A percentile compares a stretch with the other conserved stretches of the same genome.
phyloP scores from a whole-genome alignment of 129 eudicot species.

The Flaveria sonorensis region DNA sequence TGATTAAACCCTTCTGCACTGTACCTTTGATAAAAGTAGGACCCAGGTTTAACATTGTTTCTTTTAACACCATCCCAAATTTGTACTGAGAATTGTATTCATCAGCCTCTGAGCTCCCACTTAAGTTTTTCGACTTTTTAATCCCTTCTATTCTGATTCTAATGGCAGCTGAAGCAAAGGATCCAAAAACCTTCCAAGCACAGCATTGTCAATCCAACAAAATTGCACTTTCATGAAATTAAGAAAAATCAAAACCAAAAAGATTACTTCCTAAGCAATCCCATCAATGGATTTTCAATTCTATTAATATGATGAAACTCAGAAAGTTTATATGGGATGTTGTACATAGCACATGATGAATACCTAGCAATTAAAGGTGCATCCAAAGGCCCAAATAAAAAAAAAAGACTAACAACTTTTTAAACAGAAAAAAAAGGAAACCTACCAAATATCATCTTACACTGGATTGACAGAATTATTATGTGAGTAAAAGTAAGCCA shows the following conservation, averaged over 20 bases:
- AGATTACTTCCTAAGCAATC: constrained; percentile 8
- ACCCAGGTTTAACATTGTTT: constrained; percentile 87
- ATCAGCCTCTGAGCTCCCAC: constrained; percentile 40
- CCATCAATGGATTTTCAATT: constrained; percentile 18
- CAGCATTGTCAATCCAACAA: constrained; percentile 28
- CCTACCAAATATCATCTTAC: background rate
- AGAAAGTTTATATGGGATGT: background rate
- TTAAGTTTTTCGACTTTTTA: constrained; percentile 35
- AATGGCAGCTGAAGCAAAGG: constrained; percentile 85
- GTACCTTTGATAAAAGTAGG: constrained; percentile 97
- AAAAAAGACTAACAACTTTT: background rate
- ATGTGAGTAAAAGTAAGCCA: background rate
- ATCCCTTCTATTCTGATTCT: constrained; percentile 56
- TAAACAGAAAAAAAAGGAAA: background rate
- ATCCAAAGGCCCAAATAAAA: background rate
- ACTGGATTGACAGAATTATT: background rate
- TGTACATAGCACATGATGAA: background rate
- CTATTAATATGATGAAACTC: constrained; percentile 11
- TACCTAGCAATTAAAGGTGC: constrained; percentile 10
- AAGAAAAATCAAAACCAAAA: background rate
- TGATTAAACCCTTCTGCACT: constrained; percentile 14
- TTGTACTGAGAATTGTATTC: constrained; percentile 53
- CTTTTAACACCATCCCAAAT: constrained; percentile 83
- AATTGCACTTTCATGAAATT: constrained; percentile 23
- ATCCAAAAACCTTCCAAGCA: constrained; percentile 61